Evolutionary conservation across 2,329 filamentous ascomycete genomes (phyloP).

Genomic region (Arthrobotrys entomopaga): DNA sequence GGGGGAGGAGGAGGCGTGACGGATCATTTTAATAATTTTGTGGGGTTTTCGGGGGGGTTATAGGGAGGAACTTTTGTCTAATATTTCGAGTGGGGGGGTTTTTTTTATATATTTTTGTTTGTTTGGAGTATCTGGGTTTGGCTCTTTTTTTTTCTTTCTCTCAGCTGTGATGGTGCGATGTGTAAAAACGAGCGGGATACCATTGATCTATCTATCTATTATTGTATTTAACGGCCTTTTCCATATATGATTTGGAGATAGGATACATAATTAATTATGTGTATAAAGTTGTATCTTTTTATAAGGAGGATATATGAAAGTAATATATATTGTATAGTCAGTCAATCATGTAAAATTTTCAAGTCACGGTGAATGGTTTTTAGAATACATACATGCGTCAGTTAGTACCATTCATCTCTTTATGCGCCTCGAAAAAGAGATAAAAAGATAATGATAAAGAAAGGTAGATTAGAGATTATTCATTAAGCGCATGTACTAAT

Average conservation of each 20-base stretch:
- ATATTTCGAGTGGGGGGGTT: not conserved
- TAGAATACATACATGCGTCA: not conserved
- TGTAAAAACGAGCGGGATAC: slow-evolving; percentile 27
- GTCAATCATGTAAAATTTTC: no score
- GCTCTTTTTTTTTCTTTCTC: slow-evolving; percentile 1
- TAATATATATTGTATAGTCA: no score
- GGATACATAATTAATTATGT: not conserved
- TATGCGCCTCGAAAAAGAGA: not conserved
- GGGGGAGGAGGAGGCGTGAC: slow-evolving; percentile 9
- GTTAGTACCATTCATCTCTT: not conserved
- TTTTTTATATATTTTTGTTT: not conserved
- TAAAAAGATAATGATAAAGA: not conserved
- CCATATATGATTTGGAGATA: not conserved
- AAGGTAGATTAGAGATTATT: slow-evolving; percentile 23
- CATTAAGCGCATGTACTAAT: slow-evolving; percentile 20
- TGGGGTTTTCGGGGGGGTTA: slow-evolving; percentile 47
- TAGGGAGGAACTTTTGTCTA: slow-evolving; percentile 5
- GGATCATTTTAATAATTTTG: slow-evolving; percentile 52
- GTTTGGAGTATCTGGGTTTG: slow-evolving; percentile 38
- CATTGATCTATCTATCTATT: slow-evolving; percentile 18
- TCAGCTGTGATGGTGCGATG: slow-evolving; percentile 7
- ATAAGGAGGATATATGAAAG: no score
- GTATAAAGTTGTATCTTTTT: no score
- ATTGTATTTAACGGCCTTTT: slow-evolving; percentile 11
- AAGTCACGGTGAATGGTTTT: not conserved